These are phyloP conservation scores for Apostasia ramifera DNA, from an alignment of 106 monocot genomes.

Conservation along the genomic window DNA sequence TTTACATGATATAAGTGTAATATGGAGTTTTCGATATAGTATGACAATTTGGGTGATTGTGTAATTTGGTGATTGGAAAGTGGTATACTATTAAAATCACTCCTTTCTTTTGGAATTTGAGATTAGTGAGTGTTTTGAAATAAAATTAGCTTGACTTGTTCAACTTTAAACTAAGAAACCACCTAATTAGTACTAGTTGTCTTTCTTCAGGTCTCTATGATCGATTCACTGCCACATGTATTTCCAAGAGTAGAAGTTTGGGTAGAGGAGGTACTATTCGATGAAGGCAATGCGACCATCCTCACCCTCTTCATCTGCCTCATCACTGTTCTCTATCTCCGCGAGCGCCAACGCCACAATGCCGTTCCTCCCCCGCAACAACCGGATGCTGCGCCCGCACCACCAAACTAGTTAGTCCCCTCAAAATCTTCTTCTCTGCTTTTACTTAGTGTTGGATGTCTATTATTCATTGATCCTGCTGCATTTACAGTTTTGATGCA, in stretches of 20 bases:
- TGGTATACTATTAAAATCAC: no score
- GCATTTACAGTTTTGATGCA: no score
- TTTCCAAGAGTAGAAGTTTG: slow-evolving; percentile 71
- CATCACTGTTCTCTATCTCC: slow-evolving; percentile 83
- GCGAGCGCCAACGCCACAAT: slow-evolving; percentile 66
- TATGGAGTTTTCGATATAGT: not conserved
- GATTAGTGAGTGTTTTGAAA: not conserved
- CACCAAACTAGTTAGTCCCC: no score
- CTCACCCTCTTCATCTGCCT: slow-evolving; percentile 75
- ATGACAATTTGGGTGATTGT: not conserved
- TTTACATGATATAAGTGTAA: no score
- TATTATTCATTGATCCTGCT: no score
- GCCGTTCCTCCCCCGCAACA: slow-evolving; percentile 26
- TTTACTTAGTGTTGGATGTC: no score
- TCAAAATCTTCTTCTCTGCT: no score
- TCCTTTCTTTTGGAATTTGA: not conserved
- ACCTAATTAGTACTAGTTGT: not conserved
- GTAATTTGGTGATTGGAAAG: not conserved
- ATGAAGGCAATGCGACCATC: slow-evolving; percentile 87
- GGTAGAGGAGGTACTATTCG: slow-evolving; percentile 83
- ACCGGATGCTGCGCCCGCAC: not conserved
- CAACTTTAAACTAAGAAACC: no score
- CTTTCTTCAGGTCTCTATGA: slow-evolving; percentile 49
- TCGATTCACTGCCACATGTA: slow-evolving; percentile 73
- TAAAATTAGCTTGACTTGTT: no score